Percentiles rank a stretch among this genome's conserved stretches.
Conservation (phyloP, 345 rosid genomes). For the Gossypium stocksii region DNA sequence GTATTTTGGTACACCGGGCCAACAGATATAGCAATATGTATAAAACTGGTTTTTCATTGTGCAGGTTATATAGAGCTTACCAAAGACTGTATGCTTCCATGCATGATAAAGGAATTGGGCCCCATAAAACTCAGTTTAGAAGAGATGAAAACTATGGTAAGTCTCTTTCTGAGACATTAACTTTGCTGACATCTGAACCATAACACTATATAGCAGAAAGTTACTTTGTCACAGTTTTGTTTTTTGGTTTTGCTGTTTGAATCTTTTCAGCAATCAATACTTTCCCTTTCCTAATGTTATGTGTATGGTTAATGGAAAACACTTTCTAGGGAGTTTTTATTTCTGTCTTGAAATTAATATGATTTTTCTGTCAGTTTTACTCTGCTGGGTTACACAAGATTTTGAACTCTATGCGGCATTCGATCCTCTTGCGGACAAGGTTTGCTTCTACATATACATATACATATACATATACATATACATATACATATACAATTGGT, state of each 20-base stretch:
- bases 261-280: neutral
- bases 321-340: neutral
- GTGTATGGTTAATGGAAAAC: neutral
- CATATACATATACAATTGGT: no score
- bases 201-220: neutral
- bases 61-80: conserved; percentile 94
- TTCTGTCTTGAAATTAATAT: neutral
- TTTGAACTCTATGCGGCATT: conserved; percentile 97
- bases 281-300: neutral
- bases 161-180: neutral
- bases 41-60: conserved; percentile 18
- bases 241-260: conserved; percentile 7
- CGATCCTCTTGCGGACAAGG: conserved; percentile 99
- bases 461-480: no score
- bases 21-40: neutral
- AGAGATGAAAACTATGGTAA: conserved; percentile 89
- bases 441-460: conserved; percentile 12
- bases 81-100: conserved; percentile 81
- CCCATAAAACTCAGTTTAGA: conserved; percentile 96
- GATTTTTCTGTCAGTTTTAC: conserved; percentile 53
- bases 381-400: conserved; percentile 97
- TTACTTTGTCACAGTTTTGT: neutral
- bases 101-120: conserved; percentile 79
- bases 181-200: neutral
- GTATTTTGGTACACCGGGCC: conserved; percentile 5